These are phyloP conservation scores for Mortierella sp. DNA, from an alignment of 371 early-diverging fungal species.

Conservation along the genomic window DNA sequence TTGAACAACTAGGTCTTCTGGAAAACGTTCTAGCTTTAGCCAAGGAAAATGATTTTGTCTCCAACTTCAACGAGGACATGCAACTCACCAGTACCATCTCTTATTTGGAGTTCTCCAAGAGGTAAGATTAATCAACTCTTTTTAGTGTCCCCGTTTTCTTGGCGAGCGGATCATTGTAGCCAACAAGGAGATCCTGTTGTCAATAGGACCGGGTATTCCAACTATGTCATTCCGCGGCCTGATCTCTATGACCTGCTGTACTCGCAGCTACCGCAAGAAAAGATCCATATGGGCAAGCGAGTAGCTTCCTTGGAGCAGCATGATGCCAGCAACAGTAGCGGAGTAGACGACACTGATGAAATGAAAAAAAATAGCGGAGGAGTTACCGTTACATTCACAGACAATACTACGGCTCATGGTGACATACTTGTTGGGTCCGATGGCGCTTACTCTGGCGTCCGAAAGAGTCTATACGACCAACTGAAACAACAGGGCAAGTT, in stretches of 20 bases:
- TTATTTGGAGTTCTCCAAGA: constrained; percentile 11
- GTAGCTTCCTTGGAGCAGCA: not conserved
- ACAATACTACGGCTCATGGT: constrained; percentile 26
- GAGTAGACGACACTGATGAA: not conserved
- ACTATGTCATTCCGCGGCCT: constrained; percentile 17
- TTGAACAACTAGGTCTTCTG: constrained; percentile 25
- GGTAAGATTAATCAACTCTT: not conserved
- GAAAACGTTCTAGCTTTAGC: constrained; percentile 9
- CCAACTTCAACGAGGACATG: constrained; percentile 19
- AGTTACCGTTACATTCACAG: constrained; percentile 16
- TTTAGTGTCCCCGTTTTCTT: not conserved
- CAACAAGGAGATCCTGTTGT: not conserved
- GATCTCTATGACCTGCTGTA: constrained; percentile 14
- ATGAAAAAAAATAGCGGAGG: not conserved
- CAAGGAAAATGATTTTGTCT: constrained; percentile 9
- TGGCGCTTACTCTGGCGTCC: constrained; percentile 23
- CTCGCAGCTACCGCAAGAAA: constrained; percentile 15
- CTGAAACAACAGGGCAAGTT: not conserved
- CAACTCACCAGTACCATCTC: constrained; percentile 10
- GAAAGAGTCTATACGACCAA: constrained; percentile 8
- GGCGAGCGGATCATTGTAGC: no score
- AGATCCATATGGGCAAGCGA: constrained; percentile 18
- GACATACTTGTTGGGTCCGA: constrained; percentile 28
- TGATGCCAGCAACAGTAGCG: not conserved
- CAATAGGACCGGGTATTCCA: constrained; percentile 14